Percentiles rank a stretch among this genome's conserved stretches.
These are phyloP conservation scores for Phytophthora macrochlamydospora DNA, from an alignment of 352 stramenopile species.

Conservation along the genomic window DNA sequence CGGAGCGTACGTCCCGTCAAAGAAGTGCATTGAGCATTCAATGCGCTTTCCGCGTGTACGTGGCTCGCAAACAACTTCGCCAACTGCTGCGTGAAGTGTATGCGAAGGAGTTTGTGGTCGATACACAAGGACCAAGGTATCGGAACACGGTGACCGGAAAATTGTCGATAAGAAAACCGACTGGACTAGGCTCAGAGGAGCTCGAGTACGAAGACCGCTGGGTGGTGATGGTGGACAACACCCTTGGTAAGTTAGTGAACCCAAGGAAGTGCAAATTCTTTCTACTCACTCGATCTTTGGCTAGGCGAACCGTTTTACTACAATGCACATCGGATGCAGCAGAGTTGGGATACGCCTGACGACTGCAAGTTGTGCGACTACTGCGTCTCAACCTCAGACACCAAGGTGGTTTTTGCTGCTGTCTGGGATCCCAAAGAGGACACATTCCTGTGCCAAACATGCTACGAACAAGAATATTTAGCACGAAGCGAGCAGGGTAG, in stretches of 20 bases:
- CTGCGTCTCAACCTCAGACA: conserved; percentile 24
- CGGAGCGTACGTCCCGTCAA: conserved; percentile 38
- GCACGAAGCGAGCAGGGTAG: conserved; percentile 14
- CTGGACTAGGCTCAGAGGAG: conserved; percentile 56
- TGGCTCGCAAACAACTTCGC: conserved; percentile 53
- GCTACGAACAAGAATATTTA: conserved; percentile 36
- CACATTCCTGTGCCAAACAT: conserved; percentile 54
- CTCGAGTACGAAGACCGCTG: conserved; percentile 64
- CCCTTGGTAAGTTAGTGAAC: conserved; percentile 37
- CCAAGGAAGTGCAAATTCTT: conserved; percentile 3
- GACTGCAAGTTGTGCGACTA: conserved; percentile 53
- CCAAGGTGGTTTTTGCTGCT: conserved; percentile 39
- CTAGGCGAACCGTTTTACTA: conserved; percentile 73
- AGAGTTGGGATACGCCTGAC: conserved; percentile 60
- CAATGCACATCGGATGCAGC: conserved; percentile 55
- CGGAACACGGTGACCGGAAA: conserved; percentile 55
- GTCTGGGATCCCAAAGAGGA: conserved; percentile 57
- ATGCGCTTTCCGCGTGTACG: conserved; percentile 62
- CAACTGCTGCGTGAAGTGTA: conserved; percentile 52
- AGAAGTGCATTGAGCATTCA: conserved; percentile 56
- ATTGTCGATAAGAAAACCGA: conserved; percentile 50
- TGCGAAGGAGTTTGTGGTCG: conserved; percentile 62
- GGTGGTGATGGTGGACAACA: conserved; percentile 54
- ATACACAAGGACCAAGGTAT: conserved; percentile 47
- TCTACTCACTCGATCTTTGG: conserved; percentile 12